phyloP scores from a whole-genome alignment of 2,329 filamentous ascomycete genomes.

The Verticillium longisporum region DNA sequence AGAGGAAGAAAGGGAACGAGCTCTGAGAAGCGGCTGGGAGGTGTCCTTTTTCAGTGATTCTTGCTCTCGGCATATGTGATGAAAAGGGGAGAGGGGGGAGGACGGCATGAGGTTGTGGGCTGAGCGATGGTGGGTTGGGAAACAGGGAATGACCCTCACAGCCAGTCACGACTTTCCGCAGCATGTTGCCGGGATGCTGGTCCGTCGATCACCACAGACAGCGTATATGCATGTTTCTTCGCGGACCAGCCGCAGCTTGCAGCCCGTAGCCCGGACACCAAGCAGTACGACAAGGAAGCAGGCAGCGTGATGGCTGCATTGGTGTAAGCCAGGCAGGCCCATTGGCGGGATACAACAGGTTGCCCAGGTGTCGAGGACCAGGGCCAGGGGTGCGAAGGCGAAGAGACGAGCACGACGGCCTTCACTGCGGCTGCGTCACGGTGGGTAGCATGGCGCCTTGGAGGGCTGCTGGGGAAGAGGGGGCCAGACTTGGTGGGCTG shows the following conservation, averaged over 20 bases:
- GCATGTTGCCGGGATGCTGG: not conserved
- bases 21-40: not conserved
- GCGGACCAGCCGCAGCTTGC: not conserved
- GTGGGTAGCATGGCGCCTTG: not conserved
- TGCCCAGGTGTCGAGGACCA: not conserved
- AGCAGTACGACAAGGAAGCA: not conserved
- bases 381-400: not conserved
- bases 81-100: not conserved
- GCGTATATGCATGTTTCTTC: not conserved
- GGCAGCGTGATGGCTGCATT: not conserved
- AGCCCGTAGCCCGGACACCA: not conserved
- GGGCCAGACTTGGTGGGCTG: no score
- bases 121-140: not conserved
- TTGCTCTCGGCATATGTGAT: not conserved
- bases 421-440: not conserved
- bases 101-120: not conserved
- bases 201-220: not conserved
- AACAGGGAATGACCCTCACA: not conserved
- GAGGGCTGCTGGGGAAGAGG: not conserved
- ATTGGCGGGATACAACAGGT: not conserved
- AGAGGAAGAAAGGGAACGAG: not conserved
- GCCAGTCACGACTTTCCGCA: not conserved
- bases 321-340: not conserved
- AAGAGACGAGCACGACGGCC: not conserved
- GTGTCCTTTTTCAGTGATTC: slow-evolving; percentile 10